Base-by-base conservation (phyloP, 2,329 filamentous ascomycete genomes). In the Ceratocystis ficicola region DNA sequence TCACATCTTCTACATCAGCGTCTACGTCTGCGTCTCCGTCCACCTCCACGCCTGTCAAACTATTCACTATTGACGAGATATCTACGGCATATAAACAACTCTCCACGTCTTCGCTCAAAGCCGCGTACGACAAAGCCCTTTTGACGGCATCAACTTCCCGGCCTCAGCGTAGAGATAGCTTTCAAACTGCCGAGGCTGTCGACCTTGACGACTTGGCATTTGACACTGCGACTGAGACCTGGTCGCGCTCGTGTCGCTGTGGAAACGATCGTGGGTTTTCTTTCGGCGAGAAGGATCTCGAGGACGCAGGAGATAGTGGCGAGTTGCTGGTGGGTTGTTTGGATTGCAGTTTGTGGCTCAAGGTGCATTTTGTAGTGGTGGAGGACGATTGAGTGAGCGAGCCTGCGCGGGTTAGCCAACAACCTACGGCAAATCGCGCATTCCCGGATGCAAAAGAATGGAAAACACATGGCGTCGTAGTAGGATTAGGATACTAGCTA, bases 301-400 rank as follows among this genome's bases (percentile, higher is more conserved):
- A 84, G 69, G 82, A 81, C 71, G 81, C 79, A 48, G 79, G 77
- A 59, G 81, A 83, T 63, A 77, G 81, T 68, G 81, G 84, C 7
- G 83, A 85, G 71, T 73, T 87, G 60, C 77, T 86, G 72, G 84
- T 88, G 50, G 85, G 83, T 10, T 88, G 85, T 71, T 77, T 78
- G 66, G 85, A 86, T 70, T 88, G 85, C 69, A 87, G 85, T 71
- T 75, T 88, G 59, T 87, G 84, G 84, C 73, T 87, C 63, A 80
- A 80, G 66, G 83, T 88, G 46, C 78, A 84, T 63, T 88, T 87
- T 76, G 83, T 81, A 7, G 77, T 85, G 15, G 73, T 83, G 32
- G 79, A 75, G 30, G 74, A 65, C 25, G 48, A 66, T 48, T 36
- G 63, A 48, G 22, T 46, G 62, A 62, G 25, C 41, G 25, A 46